Conservation (phyloP, 2,329 filamentous ascomycete species). For the Gnomoniopsis smithogilvyi region DNA sequence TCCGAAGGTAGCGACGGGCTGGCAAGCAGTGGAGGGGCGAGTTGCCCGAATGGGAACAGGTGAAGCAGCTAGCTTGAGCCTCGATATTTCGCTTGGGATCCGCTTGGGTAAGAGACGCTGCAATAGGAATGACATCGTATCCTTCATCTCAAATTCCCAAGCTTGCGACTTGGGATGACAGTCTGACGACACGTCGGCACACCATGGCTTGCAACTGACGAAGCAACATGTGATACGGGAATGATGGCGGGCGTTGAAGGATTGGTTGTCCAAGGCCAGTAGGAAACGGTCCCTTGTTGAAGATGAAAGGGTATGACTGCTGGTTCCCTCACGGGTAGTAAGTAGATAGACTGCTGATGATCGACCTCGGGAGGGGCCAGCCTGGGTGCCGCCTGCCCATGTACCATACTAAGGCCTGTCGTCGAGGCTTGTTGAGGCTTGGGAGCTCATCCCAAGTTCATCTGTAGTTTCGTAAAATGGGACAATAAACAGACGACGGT, state of each 20-base stretch:
- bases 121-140: background rate
- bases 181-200: conserved; percentile 1
- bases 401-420: background rate
- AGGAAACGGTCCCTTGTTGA: background rate
- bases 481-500: background rate
- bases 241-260: background rate
- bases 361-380: background rate
- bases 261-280: background rate
- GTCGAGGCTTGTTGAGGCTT: too few relatives aligned
- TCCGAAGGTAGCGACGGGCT: conserved; percentile 1
- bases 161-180: background rate
- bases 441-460: background rate
- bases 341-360: conserved; percentile 1
- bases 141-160: background rate
- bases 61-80: conserved; percentile 2
- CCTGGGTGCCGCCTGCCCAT: background rate
- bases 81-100: conserved; percentile 17
- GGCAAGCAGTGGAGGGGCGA: background rate
- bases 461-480: background rate
- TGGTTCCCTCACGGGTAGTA: too few relatives aligned
- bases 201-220: background rate
- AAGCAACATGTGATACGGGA: background rate
- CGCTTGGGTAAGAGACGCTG: conserved; percentile 12
- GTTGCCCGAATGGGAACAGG: conserved; percentile 6
- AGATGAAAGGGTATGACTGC: background rate